These are phyloP conservation scores for Globisporangium camurandrum DNA, from an alignment of 352 stramenopile species.

Conservation along the genomic window DNA sequence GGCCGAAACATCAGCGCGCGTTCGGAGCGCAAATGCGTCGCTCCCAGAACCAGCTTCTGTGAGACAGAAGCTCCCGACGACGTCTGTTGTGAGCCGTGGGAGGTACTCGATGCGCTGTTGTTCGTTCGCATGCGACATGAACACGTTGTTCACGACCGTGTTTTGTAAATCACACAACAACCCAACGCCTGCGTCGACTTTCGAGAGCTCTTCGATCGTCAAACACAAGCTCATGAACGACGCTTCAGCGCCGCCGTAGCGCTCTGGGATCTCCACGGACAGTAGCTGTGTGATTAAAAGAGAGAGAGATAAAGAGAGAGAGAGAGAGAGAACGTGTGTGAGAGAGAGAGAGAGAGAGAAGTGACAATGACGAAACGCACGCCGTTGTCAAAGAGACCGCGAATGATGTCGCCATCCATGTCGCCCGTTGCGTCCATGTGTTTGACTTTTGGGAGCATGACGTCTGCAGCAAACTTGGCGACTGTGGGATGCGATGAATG, in stretches of 20 bases:
- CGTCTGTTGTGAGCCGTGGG: conserved; percentile 53
- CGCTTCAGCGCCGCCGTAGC: conserved; percentile 89
- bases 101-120: conserved; percentile 81
- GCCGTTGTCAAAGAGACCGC: conserved; percentile 88
- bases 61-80: conserved; percentile 93
- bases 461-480: conserved; percentile 77
- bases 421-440: conserved; percentile 89
- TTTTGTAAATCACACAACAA: conserved; percentile 95
- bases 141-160: conserved; percentile 92
- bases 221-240: conserved; percentile 93
- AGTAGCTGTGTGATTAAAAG: conserved; percentile 50
- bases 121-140: conserved; percentile 63
- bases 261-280: conserved; percentile 91
- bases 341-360: not conserved
- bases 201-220: conserved; percentile 94
- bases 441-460: conserved; percentile 80
- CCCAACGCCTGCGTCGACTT: conserved; percentile 91
- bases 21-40: conserved; percentile 94
- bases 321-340: not conserved
- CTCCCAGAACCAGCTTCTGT: conserved; percentile 90
- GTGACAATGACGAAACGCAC: conserved; percentile 13
- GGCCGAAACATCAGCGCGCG: conserved; percentile 66
- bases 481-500: conserved; percentile 22
- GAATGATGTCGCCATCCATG: conserved; percentile 85
- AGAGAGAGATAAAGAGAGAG: not conserved